Conservation (phyloP, 106 monocot genomes). For the Dioscorea dumetorum region DNA sequence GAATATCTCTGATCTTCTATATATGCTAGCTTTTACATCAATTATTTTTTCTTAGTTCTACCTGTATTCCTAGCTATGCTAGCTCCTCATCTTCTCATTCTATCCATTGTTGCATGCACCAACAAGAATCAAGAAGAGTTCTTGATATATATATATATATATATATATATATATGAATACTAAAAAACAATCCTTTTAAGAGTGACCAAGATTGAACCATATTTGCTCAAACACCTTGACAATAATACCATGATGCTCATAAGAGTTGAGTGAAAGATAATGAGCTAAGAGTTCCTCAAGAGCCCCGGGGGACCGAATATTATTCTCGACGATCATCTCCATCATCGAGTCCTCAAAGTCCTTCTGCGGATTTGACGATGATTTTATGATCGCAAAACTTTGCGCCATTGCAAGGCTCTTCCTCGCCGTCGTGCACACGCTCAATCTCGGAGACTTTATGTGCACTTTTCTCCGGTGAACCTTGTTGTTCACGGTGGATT, state of each 20-base stretch:
- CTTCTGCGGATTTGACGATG: conserved; percentile 54
- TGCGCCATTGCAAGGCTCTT: not conserved
- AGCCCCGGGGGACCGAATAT: conserved; percentile 38
- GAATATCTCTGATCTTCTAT: too few relatives aligned
- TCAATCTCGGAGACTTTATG: conserved; percentile 4
- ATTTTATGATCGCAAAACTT: conserved; percentile 55
- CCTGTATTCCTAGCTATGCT: too few relatives aligned
- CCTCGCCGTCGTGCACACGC: conserved; percentile 2
- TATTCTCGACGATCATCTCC: conserved; percentile 90
- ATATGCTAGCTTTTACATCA: too few relatives aligned
- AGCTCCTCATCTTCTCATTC: too few relatives aligned
- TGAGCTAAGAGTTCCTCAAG: conserved; percentile 78
- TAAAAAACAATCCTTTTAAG: too few relatives aligned
- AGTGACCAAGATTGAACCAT: conserved; percentile 49
- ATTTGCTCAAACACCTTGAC: conserved; percentile 78
- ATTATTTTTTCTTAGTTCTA: too few relatives aligned
- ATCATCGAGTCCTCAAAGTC: conserved; percentile 87
- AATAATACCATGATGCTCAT: conserved; percentile 72
- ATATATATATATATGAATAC: too few relatives aligned
- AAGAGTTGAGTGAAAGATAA: conserved; percentile 70
- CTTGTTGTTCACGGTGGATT: conserved; percentile 12
- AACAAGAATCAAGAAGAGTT: too few relatives aligned
- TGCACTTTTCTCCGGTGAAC: not conserved
- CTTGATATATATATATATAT: too few relatives aligned
- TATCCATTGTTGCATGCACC: too few relatives aligned